Evolutionary conservation across 2,329 filamentous ascomycete species (phyloP), one percentile per base, ranked within the genome.

Genomic region (Pseudogymnoascus sp.): DNA sequence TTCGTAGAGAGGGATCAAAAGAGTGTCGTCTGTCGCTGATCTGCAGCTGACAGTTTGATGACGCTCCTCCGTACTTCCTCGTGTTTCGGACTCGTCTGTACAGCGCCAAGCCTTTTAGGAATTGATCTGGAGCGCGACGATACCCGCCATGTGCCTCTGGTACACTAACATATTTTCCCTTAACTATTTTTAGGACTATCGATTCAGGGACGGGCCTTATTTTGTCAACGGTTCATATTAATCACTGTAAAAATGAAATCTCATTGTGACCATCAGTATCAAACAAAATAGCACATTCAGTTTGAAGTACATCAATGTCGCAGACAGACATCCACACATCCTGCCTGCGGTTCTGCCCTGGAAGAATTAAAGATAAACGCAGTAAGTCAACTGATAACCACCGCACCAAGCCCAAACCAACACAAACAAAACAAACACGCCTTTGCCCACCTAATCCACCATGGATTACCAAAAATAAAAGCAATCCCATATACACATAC

Each of bases 401-500:
- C 16, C 16, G 57, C 33, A 39, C 25, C 57, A 30, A 35, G 33
- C 38, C 57, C 33, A 59, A 59, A 59, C 33, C 57, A 16, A 59
- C 22, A 59, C 33, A 59, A 59, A 59, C 18, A 9, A 20, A 59
- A 43, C 57, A 54, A 54, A 33, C 47, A 54, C 28, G 47, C 47
- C 47, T 18, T 54, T 54, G 47, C 28, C 47, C 47, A 54, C 47
- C 47, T 54, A 54, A 54, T 54, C 47, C 47, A 54, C 47, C 47
- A 14, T 54, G 47, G 47, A 54, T 54, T 54, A 54, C 47, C 47
- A 54, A 33, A 54, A 5, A 18, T 18, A 37, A 54, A 35, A 54
- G 28, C 47, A 54, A 54, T 54, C 47, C 47, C 28, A 54, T 54
- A 54, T 54, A 54, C 47, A 54, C 47, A 54, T 54, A 54, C 47